A percentile compares a stretch with the other conserved stretches of the same genome.
Evolutionary conservation across 345 rosid genomes (phyloP).

Genomic region (Lagerstroemia speciosa): DNA sequence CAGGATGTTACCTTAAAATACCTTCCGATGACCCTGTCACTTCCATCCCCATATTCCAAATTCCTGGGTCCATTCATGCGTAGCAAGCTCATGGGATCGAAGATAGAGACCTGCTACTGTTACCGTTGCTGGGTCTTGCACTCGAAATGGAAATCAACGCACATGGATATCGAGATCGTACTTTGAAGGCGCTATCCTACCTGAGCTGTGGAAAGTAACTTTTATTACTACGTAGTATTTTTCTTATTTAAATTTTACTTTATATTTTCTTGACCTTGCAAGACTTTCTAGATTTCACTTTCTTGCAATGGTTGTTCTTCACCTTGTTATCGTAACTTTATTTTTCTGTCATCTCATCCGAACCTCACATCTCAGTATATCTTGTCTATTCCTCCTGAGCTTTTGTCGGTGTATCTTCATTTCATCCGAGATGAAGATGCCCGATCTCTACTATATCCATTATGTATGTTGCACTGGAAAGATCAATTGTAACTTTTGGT

Average conservation of each 20-base stretch:
- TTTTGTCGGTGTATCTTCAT: background rate
- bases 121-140: too few relatives aligned
- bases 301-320: background rate
- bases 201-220: background rate
- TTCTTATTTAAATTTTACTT: background rate
- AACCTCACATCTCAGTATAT: background rate
- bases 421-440: background rate
- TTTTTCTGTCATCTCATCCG: background rate
- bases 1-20: background rate
- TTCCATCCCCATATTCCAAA: background rate
- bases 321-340: background rate
- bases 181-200: conserved; percentile 1
- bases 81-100: background rate
- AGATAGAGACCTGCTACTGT: background rate
- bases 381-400: conserved; percentile 34
- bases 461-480: too few relatives aligned
- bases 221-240: background rate
- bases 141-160: background rate
- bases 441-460: too few relatives aligned
- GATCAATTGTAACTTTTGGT: too few relatives aligned
- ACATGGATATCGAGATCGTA: background rate
- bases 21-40: background rate
- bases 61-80: background rate
- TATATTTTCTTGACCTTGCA: conserved; percentile 60
- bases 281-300: conserved; percentile 20